Conservation (phyloP, 148 eudicot species). For the Salicornia ramosissima region DNA sequence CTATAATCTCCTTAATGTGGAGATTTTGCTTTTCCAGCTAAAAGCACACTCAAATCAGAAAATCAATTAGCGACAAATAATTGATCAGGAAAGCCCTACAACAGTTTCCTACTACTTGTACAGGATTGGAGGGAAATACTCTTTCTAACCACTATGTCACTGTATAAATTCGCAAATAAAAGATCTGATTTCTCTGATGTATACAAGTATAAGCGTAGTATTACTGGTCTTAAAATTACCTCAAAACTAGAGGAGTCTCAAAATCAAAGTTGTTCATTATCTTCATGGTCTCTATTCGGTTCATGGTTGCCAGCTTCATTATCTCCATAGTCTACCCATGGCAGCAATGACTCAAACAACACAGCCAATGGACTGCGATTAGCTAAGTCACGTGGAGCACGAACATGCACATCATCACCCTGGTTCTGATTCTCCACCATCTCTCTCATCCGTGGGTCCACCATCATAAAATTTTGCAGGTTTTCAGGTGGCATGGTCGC, state of each 20-base stretch:
- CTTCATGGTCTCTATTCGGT: conserved; percentile 30
- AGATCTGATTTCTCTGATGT: background rate
- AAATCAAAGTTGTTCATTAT: conserved; percentile 25
- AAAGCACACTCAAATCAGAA: background rate
- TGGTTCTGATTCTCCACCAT: conserved; percentile 45
- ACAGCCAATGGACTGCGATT: conserved; percentile 72
- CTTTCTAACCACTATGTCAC: conserved; percentile 4
- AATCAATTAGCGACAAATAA: background rate
- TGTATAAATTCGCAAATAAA: background rate
- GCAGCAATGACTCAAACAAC: conserved; percentile 75
- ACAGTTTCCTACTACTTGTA: background rate
- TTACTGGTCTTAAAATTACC: conserved; percentile 3
- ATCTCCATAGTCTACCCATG: conserved; percentile 63
- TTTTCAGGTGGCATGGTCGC: conserved; percentile 88
- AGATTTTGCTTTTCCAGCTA: background rate
- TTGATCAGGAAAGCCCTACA: background rate
- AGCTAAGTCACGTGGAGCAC: conserved; percentile 58
- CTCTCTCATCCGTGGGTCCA: conserved; percentile 57
- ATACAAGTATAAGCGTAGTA: conserved; percentile 9
- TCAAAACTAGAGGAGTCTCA: conserved; percentile 3
- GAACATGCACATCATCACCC: conserved; percentile 37
- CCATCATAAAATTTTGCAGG: conserved; percentile 74
- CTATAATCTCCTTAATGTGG: background rate
- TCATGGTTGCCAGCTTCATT: conserved; percentile 36
- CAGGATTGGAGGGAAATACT: background rate